Base-by-base conservation (phyloP, 1,284 basidiomycete species). In the Trichosporon inkin region DNA sequence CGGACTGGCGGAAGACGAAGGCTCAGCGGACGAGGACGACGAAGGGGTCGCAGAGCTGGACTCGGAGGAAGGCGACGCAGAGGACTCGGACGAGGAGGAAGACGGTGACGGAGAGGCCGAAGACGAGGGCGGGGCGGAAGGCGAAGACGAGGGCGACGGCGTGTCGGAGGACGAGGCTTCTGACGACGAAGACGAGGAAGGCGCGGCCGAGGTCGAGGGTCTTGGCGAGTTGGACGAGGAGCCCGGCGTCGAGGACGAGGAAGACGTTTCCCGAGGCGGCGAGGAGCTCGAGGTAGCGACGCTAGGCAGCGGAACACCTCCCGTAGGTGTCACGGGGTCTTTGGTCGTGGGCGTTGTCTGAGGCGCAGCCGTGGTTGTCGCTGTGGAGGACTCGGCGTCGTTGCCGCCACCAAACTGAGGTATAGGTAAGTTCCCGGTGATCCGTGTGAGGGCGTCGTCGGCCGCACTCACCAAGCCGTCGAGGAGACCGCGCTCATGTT, bases 121-220 rank as follows among this genome's bases (percentile, higher is more conserved):
- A 20, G 54, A 24, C 24, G 49, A 53, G 14, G 49, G 17, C 28
- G 34, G 6, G 17, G 49, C 3, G 11, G 57, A 44, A 19, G 37
- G 17, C 0, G 39, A 11, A 14, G 57, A 37, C 34, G 28, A 53
- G 44, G 32, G n/a, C 4, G 57, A 55, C 10, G 44, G 37, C 2
- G 56, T 17, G 14, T 36, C 28, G 10, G 28, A 34, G 19, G 37
- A 44, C 14, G 54, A 38, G 4, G 28, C 28, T 32, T 32, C 28
- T 10, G 56, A 35, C 56, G 47, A 34, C 39, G 47, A 51, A 11
- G 55, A 51, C 16, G 55, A 38, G 14, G 55, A 39, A 10, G 51
- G 38, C 56, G 34, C 41, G 39, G 24, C 44, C 13, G 10, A 39
- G 16, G n/a, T 35, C 47, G 56, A 49, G n/a, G 44, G 32, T n/a